Percentiles rank a stretch among this genome's conserved stretches.
Evolutionary conservation across 1,284 basidiomycete species (phyloP).

Genomic region (Schizophyllum commune): DNA sequence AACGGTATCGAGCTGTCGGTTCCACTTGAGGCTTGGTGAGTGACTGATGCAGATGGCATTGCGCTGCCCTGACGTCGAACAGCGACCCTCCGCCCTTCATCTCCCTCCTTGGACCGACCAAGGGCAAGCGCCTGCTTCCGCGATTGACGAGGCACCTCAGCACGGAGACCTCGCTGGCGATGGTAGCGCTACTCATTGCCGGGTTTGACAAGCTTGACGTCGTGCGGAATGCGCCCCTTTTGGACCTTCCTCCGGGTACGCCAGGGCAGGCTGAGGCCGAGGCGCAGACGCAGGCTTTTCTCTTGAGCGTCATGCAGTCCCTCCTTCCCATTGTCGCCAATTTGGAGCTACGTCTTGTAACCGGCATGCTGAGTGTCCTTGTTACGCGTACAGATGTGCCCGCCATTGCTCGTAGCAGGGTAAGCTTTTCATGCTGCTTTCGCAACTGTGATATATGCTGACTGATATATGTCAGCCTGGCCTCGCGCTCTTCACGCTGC

Average conservation of each 20-base stretch:
- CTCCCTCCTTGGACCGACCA: conserved; percentile 80
- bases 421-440: conserved; percentile 28
- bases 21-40: conserved; percentile 81
- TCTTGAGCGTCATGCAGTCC: conserved; percentile 80
- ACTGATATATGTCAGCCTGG: conserved; percentile 58
- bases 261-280: conserved; percentile 71
- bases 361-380: conserved; percentile 81
- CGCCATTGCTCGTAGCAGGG: conserved; percentile 67
- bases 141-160: conserved; percentile 85
- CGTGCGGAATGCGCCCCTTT: conserved; percentile 63
- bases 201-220: conserved; percentile 94
- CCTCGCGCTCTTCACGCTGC: conserved; percentile 85
- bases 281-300: conserved; percentile 83
- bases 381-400: conserved; percentile 78
- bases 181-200: conserved; percentile 89
- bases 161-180: conserved; percentile 74
- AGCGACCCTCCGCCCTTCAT: conserved; percentile 96
- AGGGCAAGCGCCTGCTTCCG: conserved; percentile 91
- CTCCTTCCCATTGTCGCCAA: conserved; percentile 78
- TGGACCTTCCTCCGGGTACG: conserved; percentile 39
- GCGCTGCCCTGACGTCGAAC: conserved; percentile 4
- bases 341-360: conserved; percentile 76
- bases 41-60: too few relatives aligned
- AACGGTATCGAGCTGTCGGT: conserved; percentile 79
- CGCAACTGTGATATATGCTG: neutral